A percentile compares a stretch with the other conserved stretches of the same genome.
Evolutionary conservation across 345 rosid species (phyloP).

Genomic region (Excoecaria cochinchinensis): DNA sequence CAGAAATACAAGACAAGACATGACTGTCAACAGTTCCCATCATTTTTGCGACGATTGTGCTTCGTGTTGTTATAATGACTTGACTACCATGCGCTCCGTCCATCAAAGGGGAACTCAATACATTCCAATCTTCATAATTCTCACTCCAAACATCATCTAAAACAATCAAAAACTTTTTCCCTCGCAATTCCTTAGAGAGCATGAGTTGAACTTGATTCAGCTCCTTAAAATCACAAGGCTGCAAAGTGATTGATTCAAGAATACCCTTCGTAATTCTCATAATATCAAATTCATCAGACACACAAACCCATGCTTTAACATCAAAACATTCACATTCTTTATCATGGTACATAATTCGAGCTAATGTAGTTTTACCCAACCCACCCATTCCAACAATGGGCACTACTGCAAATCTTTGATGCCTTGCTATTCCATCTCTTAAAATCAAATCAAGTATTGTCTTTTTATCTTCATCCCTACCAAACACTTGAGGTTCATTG

Average conservation of each 20-base stretch:
- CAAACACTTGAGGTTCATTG: not conserved
- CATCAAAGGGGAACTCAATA: not conserved
- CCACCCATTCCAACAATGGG: not conserved
- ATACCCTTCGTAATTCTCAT: not conserved
- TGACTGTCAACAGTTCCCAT: conserved; percentile 6
- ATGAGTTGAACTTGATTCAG: not conserved
- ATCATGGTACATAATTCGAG: not conserved
- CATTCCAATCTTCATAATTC: not conserved
- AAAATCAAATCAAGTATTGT: not conserved
- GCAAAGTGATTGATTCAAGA: not conserved
- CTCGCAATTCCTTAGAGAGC: not conserved
- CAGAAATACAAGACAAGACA: not conserved
- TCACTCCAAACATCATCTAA: not conserved
- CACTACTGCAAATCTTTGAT: not conserved
- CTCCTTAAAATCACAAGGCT: not conserved
- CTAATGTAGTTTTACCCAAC: not conserved
- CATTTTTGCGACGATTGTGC: not conserved
- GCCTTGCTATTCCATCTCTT: no score
- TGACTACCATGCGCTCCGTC: not conserved
- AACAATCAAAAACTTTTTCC: not conserved
- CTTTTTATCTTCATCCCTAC: not conserved
- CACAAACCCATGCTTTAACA: not conserved
- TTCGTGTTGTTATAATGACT: conserved; percentile 7
- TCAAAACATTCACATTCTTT: not conserved
- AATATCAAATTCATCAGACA: not conserved